Evolutionary conservation across 306 rosid species (phyloP), one percentile per base, ranked within the genome.

Genomic region (Cicer cuneatum): DNA sequence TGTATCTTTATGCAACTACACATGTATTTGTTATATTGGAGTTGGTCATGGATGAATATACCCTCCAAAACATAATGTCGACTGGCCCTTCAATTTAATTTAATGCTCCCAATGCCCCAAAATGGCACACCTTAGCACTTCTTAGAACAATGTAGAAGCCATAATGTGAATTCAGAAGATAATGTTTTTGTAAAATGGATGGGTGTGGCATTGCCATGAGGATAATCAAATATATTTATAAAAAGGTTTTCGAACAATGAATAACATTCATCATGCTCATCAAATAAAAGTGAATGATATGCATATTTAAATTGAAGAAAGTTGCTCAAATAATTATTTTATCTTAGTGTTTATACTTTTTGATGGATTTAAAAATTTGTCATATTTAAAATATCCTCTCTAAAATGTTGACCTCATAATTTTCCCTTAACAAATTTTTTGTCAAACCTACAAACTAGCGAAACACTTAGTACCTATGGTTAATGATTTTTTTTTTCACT

Each of bases 141-240:
- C 53, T 78, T 49, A 75, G 66, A 87, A 87, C 73, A 83, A 54
- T 85, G 89, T 75, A 82, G 89, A 87, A 81, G 40, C 69, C 75
- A 64, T 41, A 42, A 42, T 76, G 86, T 79, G 66, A 52, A 37
- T 75, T 61, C 70, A 80, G 40, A 84, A 80, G 83, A 82, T 84
- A 82, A 80, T 59, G 58, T 41, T 74, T 80, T 8, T 80, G 64
- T 40, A 7, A 41, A 75, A 77, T 77, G 63, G 69, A 74, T 73
- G 85, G 82, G 33, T 48, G 67, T 60, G 16, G 46, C 60, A 67
- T 69, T 60, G 66, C 29, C 76, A 74, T 68, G 67, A 66, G 77
- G 65, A 74, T 45, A 65, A 75, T 82, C 78, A 78, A 59, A 59
- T 80, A 53, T 24, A 19, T 62, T 14, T 15, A 12, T 9, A 62